These are phyloP conservation scores for Clitopilus hobsonii DNA, from an alignment of 768 basidiomycete genomes.

Conservation along the genomic window DNA sequence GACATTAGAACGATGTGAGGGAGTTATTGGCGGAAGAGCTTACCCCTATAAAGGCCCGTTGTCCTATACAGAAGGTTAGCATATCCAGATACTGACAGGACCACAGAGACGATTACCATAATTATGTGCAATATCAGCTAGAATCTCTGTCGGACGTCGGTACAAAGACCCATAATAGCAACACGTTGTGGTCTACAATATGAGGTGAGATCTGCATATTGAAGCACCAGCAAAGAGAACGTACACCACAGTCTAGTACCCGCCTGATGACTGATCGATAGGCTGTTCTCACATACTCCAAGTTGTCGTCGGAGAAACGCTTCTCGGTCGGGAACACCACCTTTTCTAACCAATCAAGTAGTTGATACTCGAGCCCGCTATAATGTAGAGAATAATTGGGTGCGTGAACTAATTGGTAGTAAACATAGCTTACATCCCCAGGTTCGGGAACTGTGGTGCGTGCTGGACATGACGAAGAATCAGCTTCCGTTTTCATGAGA, in stretches of 20 bases:
- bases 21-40: too few species aligned
- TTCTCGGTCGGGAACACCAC: constrained; percentile 88
- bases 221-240: constrained; percentile 19
- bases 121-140: constrained; percentile 70
- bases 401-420: background rate
- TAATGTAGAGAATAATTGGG: background rate
- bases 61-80: constrained; percentile 38
- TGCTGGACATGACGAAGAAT: constrained; percentile 39
- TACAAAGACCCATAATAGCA: constrained; percentile 90
- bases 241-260: constrained; percentile 70
- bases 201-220: background rate
- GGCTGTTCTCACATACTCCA: constrained; percentile 59
- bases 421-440: constrained; percentile 47
- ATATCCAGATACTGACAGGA: background rate
- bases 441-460: constrained; percentile 75
- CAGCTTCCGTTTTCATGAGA: background rate
- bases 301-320: constrained; percentile 64
- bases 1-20: too few species aligned
- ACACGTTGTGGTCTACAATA: constrained; percentile 81
- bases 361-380: constrained; percentile 81
- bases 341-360: constrained; percentile 82
- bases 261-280: constrained; percentile 73
- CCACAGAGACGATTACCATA: constrained; percentile 33
- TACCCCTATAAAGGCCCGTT: constrained; percentile 84
- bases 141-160: constrained; percentile 69